Evolutionary conservation across 441 rosid species (phyloP), one percentile per base, ranked within the genome.

Genomic region (Arabidopsis lyrata): DNA sequence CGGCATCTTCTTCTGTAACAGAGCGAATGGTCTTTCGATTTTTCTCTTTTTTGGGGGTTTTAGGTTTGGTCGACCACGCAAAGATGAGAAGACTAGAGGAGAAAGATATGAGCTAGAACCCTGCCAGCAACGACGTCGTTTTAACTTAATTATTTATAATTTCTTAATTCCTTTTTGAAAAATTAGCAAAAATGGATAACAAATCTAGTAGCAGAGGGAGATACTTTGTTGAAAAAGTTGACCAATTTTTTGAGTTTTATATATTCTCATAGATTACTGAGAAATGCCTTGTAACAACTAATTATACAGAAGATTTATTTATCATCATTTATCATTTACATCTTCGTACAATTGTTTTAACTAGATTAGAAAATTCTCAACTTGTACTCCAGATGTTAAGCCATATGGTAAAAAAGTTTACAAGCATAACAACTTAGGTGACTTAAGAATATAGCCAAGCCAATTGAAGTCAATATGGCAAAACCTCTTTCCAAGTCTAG

Each of bases 1-100:
- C 77, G 97, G 91, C 96, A 94, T 88, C 69, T 62, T 63, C 20
- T 39, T 55, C 38, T 76, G 34, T 20, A 15, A 13, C 32, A 2
- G 20, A 31, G 20, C 42, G 0, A 22, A 61, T 3, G 45, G 8
- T 29, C 34, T 70, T 47, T 32, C 42, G 8, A 52, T 18, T 72
- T 4, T 29, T 18, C 31, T 39, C 11, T 38, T 11, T 14, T 16
- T 50, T 3, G 45, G 41, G 66, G 59, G 66, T 13, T 67, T 67
- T 31, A 5, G 73, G 44, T 56, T 57, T 34, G 11, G 42, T 45
- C 42, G 55, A 60, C 49, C 34, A 15, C 41, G 16, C 32, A 20
- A 22, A 3, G 27, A 49, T 18, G 13, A 15, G 14, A 14, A 29
- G n/a, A 14, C 13, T 13, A 3, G 6, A 11, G 1, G 53, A 42